Percentiles rank a stretch among this genome's conserved stretches.
Evolutionary conservation across 2,329 filamentous ascomycete genomes (phyloP).

Genomic region (Colletotrichum ledebouriae): DNA sequence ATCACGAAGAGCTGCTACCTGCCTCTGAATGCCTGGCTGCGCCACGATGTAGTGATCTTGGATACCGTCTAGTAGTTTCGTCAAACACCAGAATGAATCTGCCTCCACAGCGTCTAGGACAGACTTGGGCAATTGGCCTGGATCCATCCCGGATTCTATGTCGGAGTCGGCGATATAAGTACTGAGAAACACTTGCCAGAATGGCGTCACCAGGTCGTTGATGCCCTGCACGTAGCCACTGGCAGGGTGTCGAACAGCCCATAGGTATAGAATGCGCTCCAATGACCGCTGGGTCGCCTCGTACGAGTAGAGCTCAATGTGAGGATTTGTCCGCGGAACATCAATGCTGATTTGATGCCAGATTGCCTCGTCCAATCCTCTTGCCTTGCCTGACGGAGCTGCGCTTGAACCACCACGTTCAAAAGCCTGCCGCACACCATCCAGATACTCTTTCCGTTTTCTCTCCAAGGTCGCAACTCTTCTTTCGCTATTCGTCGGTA

Average conservation of each 20-base stretch:
- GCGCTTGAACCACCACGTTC: conserved; percentile 65
- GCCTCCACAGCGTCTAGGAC: conserved; percentile 97
- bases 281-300: conserved; percentile 95
- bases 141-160: conserved; percentile 95
- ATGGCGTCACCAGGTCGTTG: conserved; percentile 96
- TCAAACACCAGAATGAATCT: conserved; percentile 98
- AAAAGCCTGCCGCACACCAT: conserved; percentile 84
- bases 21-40: conserved; percentile 95
- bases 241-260: conserved; percentile 97
- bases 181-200: conserved; percentile 97
- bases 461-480: conserved; percentile 90
- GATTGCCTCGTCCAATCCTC: conserved; percentile 92
- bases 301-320: conserved; percentile 94
- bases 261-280: conserved; percentile 95
- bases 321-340: conserved; percentile 94
- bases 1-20: conserved; percentile 90
- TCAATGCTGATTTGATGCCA: conserved; percentile 99
- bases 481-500: conserved; percentile 96
- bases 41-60: conserved; percentile 99
- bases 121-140: conserved; percentile 88
- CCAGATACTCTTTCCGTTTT: conserved; percentile 96
- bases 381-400: conserved; percentile 57
- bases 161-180: conserved; percentile 95
- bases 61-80: conserved; percentile 97
- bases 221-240: conserved; percentile 99